A percentile compares a stretch with the other conserved stretches of the same genome.
phyloP scores from a whole-genome alignment of 306 rosid genomes.

The Amphicarpaea edgeworthii region DNA sequence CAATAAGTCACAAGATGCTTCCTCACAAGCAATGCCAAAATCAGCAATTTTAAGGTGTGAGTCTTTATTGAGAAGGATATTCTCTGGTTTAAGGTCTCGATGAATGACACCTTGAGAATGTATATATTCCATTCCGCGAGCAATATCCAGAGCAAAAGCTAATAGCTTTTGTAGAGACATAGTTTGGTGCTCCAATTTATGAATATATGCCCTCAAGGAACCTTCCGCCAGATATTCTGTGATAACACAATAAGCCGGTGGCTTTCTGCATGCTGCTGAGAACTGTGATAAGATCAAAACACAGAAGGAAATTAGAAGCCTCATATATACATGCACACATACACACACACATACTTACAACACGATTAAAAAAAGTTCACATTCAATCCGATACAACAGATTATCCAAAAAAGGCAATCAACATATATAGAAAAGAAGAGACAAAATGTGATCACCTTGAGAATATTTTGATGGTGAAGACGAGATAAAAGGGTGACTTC shows the following conservation, averaged over 20 bases:
- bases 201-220: slow-evolving; percentile 86
- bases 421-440: not conserved
- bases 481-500: slow-evolving; percentile 88
- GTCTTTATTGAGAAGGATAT: slow-evolving; percentile 71
- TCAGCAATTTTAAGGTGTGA: slow-evolving; percentile 85
- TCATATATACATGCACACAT: too few relatives aligned
- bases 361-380: too few relatives aligned
- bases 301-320: slow-evolving; percentile 40
- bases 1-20: slow-evolving; percentile 72
- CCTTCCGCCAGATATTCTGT: slow-evolving; percentile 89
- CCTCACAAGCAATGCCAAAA: slow-evolving; percentile 94
- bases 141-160: slow-evolving; percentile 78
- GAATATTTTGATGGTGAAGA: slow-evolving; percentile 77
- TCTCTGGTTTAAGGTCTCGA: slow-evolving; percentile 95
- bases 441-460: slow-evolving; percentile 68
- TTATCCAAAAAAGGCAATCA: too few relatives aligned
- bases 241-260: slow-evolving; percentile 81
- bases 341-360: too few relatives aligned
- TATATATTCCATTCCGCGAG: slow-evolving; percentile 91
- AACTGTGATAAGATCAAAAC: slow-evolving; percentile 67
- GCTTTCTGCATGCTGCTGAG: slow-evolving; percentile 82
- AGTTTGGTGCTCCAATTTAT: slow-evolving; percentile 68
- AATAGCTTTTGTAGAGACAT: slow-evolving; percentile 65
- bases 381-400: too few relatives aligned
- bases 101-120: slow-evolving; percentile 90